These are phyloP conservation scores for Mycena vulgaris DNA, from an alignment of 768 basidiomycete genomes.

Conservation along the genomic window DNA sequence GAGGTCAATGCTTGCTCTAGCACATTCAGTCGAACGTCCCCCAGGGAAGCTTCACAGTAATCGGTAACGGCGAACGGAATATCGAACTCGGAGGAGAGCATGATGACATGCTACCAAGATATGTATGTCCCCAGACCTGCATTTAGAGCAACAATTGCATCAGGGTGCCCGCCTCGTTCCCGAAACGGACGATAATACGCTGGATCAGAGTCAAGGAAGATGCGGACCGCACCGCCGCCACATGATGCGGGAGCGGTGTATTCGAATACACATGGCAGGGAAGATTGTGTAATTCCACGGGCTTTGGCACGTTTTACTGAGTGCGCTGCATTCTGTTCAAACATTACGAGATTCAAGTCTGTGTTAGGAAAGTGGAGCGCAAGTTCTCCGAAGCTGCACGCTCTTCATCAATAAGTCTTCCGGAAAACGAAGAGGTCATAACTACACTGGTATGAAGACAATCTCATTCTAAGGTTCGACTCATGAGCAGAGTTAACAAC, in stretches of 20 bases:
- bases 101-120: constrained; percentile 55
- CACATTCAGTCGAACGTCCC: not conserved
- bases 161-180: constrained; percentile 45
- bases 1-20: constrained; percentile 1
- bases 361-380: constrained; percentile 62
- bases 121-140: constrained; percentile 56
- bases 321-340: constrained; percentile 49
- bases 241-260: constrained; percentile 55
- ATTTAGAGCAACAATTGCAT: constrained; percentile 60
- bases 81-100: constrained; percentile 42
- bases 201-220: constrained; percentile 47
- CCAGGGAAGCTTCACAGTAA: constrained; percentile 12
- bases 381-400: constrained; percentile 60
- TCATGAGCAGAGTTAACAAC: constrained; percentile 45
- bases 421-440: constrained; percentile 3
- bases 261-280: constrained; percentile 47
- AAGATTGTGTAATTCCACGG: constrained; percentile 42
- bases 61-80: constrained; percentile 48
- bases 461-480: constrained; percentile 54
- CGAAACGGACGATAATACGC: constrained; percentile 25
- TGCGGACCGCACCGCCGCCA: constrained; percentile 56
- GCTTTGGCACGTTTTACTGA: constrained; percentile 50
- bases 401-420: constrained; percentile 1
- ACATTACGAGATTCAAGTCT: constrained; percentile 60
- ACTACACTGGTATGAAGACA: constrained; percentile 58